A percentile compares a stretch with the other conserved stretches of the same genome.
These are phyloP conservation scores for Boletellus sp. DNA, from an alignment of 768 basidiomycete genomes.

Conservation along the genomic window DNA sequence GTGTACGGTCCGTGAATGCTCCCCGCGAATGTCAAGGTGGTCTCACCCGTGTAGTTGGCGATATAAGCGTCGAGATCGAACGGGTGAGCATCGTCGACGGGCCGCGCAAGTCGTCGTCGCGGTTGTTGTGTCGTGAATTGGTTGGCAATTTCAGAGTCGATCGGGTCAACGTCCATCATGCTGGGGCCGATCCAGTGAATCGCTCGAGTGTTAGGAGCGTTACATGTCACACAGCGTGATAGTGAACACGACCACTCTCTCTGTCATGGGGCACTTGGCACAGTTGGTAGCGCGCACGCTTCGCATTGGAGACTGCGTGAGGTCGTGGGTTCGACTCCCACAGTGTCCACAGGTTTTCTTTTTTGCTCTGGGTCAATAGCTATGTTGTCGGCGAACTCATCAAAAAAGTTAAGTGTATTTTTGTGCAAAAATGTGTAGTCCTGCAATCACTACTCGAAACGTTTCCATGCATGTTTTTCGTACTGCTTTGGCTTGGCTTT, in stretches of 20 bases:
- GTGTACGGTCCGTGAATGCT: slow-evolving; percentile 1
- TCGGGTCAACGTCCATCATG: slow-evolving; percentile 30
- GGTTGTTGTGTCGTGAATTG: slow-evolving; percentile 7
- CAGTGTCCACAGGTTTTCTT: slow-evolving; percentile 16
- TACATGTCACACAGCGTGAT: background rate
- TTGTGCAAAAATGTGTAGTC: background rate
- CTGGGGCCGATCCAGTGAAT: background rate
- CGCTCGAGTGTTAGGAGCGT: slow-evolving; percentile 2
- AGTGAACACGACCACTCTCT: no score
- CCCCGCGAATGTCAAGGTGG: background rate
- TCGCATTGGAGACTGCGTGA: slow-evolving; percentile 48
- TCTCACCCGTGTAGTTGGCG: slow-evolving; percentile 66
- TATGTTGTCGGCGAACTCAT: no score
- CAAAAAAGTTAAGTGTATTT: background rate
- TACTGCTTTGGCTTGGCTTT: slow-evolving; percentile 57
- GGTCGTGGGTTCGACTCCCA: slow-evolving; percentile 59
- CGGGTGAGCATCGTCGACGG: slow-evolving; percentile 75
- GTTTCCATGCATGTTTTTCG: slow-evolving; percentile 79
- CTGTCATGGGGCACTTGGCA: slow-evolving; percentile 44
- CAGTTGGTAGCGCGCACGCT: slow-evolving; percentile 62
- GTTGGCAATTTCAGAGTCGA: slow-evolving; percentile 24
- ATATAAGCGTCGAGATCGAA: slow-evolving; percentile 85
- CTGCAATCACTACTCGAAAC: slow-evolving; percentile 44
- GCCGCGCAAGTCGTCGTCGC: slow-evolving; percentile 32
- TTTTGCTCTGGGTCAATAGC: background rate